These are phyloP conservation scores for Grosmannia huntii DNA, from an alignment of 2,329 filamentous ascomycete species.

Conservation along the genomic window DNA sequence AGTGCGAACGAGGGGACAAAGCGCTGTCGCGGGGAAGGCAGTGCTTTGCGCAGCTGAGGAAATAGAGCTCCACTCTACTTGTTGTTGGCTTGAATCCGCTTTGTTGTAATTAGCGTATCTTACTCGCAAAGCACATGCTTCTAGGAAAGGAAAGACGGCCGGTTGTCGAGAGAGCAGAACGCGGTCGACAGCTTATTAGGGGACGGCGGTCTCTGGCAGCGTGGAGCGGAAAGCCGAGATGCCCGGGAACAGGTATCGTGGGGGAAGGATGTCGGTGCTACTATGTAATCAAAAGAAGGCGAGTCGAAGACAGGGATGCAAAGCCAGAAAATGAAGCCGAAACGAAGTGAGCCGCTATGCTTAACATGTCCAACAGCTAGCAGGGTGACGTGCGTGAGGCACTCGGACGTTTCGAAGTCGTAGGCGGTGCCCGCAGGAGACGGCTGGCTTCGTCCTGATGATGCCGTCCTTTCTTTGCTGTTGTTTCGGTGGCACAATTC, in stretches of 20 bases:
- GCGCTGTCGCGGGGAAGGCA: constrained; percentile 1
- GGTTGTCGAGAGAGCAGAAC: neutral
- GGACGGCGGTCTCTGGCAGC: neutral
- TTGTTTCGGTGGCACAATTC: neutral
- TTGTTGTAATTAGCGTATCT: constrained; percentile 2
- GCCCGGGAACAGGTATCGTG: neutral
- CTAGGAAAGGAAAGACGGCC: neutral
- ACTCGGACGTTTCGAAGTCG: neutral
- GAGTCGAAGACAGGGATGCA: neutral
- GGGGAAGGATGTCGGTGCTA: neutral
- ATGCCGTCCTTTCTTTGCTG: neutral
- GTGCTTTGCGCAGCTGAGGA: constrained; percentile 1
- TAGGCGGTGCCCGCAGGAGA: neutral
- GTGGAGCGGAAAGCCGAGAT: neutral
- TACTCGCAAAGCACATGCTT: neutral
- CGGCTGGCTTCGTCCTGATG: neutral
- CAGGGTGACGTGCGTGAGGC: neutral
- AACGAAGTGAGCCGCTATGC: neutral
- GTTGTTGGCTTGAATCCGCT: neutral
- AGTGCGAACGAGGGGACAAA: neutral
- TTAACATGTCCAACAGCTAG: neutral
- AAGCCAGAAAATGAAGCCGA: neutral
- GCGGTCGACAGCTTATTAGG: neutral
- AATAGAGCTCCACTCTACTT: neutral
- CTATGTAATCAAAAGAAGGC: neutral